Percentiles rank a stretch among this genome's conserved stretches.
These are phyloP conservation scores for Lachnellula cervina DNA, from an alignment of 2,329 filamentous ascomycete genomes.

Conservation along the genomic window DNA sequence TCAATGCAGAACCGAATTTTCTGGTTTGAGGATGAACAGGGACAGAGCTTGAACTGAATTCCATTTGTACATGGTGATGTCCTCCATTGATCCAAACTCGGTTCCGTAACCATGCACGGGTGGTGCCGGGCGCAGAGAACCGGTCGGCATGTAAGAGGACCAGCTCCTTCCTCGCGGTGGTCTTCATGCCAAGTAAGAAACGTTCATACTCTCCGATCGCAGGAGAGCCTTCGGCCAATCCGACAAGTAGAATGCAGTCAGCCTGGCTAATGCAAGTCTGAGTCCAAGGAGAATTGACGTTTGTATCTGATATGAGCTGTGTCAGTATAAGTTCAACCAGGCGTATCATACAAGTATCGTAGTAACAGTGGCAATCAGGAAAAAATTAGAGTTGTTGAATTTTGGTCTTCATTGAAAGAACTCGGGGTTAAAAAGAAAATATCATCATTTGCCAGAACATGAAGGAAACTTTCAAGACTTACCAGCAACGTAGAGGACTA, in stretches of 20 bases:
- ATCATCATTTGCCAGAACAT: constrained; percentile 39
- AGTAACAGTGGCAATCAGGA: constrained; percentile 43
- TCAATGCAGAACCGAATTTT: constrained; percentile 78
- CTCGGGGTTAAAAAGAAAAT: constrained; percentile 23
- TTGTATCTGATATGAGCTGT: constrained; percentile 61
- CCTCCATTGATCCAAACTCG: constrained; percentile 97
- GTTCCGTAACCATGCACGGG: constrained; percentile 84
- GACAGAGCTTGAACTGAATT: constrained; percentile 70
- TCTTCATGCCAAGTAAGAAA: constrained; percentile 95
- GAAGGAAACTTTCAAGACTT: constrained; percentile 32
- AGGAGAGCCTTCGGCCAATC: constrained; percentile 82
- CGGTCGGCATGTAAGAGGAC: constrained; percentile 86
- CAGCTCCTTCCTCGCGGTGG: constrained; percentile 87
- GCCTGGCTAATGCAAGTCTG: constrained; percentile 96
- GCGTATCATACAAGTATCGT: neutral
- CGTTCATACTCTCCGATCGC: constrained; percentile 94
- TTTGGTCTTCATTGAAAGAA: constrained; percentile 26
- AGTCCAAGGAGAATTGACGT: constrained; percentile 95
- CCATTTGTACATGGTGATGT: constrained; percentile 97
- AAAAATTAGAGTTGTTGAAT: constrained; percentile 56
- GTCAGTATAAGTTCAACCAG: constrained; percentile 19
- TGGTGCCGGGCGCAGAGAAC: constrained; percentile 79
- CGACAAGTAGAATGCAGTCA: constrained; percentile 91
- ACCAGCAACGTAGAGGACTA: constrained; percentile 90
- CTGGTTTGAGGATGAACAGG: constrained; percentile 71